Evolutionary conservation across 2,329 filamentous ascomycete genomes (phyloP), one percentile per base, ranked within the genome.

Genomic region (Bipolaris cookei): DNA sequence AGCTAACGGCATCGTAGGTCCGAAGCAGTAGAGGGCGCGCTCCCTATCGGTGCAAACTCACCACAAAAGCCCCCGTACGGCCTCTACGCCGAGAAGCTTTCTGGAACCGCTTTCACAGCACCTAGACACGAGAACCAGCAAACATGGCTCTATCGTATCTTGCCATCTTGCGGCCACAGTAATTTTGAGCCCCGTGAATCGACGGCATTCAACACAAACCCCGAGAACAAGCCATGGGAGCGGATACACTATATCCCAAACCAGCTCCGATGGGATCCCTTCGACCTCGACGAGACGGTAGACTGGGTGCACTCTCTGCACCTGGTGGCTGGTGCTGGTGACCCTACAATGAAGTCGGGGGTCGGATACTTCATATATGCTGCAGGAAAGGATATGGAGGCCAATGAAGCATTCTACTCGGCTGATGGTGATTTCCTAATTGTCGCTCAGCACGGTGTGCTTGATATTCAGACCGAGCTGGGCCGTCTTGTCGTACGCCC

Each of bases 361-460:
- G 68, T 96, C 39, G 92, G 90, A 20, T 92, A 95, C 58, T 88
- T 90, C 75, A 86, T 95, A 54, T 96, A 91, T 71, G 88, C 90
- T 1, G 90, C 89, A 0, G 90, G 90, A 18, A 88, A 85, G 73
- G 87, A 88, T 70, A 96, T 97, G 92, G 81, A 82, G 46, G 78
- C 82, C n/a, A 84, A 85, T 37, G 82, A 88, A 47, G 91, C 91
- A 0, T 96, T 93, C 74, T 96, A 94, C 81, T 93, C 89, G 3
- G 89, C 91, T 0, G 88, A 90, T 58, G 88, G 88, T 14, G 88
- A 90, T 69, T 83, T 88, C 58, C 77, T 90, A 50, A 87, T 90
- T 44, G 81, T 90, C 2, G 86, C 84, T 0, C 88, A 90, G 58
- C 82, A 87, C 61, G 88, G 88, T 11, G 79, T 83, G 0, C 78